Evolutionary conservation across 208 protist genomes (phyloP), one percentile per base, ranked within the genome.

Genomic region (Willaertia magna): DNA sequence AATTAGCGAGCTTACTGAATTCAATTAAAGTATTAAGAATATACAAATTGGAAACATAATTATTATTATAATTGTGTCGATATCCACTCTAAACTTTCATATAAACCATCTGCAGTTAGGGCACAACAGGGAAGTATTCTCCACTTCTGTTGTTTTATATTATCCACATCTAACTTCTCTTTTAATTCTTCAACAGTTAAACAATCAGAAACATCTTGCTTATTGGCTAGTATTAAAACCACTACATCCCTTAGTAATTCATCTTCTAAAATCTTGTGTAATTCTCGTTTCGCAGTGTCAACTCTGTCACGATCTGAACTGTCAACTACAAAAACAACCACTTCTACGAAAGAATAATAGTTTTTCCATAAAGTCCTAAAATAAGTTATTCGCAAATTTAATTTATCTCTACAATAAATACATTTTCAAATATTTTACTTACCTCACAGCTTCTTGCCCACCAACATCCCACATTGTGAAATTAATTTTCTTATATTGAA

Each of bases 391-490:
- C n/a, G 87, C 94, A 93, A 79, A 91, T 94, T 89, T 96, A 92
- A 89, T 96, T 93, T 42, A 93, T 93, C 7, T 16, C 48, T 52
- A 52, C 16, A 20, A 52, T 52, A 20, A 52, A 20, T 16, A 52
- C 7, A 52, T 52, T 20, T 52, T 90, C 90, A 87, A 92, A 90
- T 88, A n/a, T n/a, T n/a, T n/a, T n/a, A n/a, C n/a, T n/a, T n/a
- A n/a, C n/a, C n/a, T n/a, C 85, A 96, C 89, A 87, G 93, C 92
- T 75, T 95, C 93, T 90, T 98, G 97, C 0, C 96, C 96, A 14
- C 94, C 95, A 22, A 99, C 93, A 91, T 99, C 97, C 97, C 97
- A 99, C 86, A 97, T 97, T 83, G 93, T 97, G 84, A 99, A 97
- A 79, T 92, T 94, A 46, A 98, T 96, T 84, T 98, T 98, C 84